Conservation (phyloP, 306 rosid genomes). For the Dicorynia guianensis region DNA sequence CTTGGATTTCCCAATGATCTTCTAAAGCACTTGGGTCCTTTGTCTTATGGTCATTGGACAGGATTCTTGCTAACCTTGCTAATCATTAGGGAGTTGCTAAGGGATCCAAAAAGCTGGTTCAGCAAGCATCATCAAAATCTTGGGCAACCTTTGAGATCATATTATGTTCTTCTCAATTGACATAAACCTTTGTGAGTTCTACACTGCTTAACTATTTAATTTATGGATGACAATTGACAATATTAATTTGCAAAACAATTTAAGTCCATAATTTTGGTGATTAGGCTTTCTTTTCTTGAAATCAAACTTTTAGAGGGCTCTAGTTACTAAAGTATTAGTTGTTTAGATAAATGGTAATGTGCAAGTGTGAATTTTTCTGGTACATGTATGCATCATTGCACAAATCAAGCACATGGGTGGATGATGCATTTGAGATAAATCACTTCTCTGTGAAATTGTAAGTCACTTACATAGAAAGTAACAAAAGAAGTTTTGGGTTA, state of each 20-base stretch:
- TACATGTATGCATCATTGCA: not conserved
- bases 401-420: not conserved
- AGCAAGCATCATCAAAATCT: conserved; percentile 66
- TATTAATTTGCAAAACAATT: not conserved
- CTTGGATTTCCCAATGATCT: conserved; percentile 68
- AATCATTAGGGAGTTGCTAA: conserved; percentile 61
- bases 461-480: not conserved
- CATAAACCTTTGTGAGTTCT: not conserved
- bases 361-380: not conserved
- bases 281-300: not conserved
- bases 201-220: not conserved
- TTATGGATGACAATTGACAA: not conserved
- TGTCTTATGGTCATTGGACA: conserved; percentile 69
- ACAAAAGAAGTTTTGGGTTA: not conserved
- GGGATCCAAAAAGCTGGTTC: conserved; percentile 70
- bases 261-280: not conserved
- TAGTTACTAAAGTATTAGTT: not conserved
- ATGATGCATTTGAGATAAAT: not conserved
- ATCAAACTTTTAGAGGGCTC: not conserved
- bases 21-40: conserved; percentile 68
- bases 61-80: conserved; percentile 64
- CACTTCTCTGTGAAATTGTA: not conserved
- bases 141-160: conserved; percentile 54
- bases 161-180: not conserved
- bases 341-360: not conserved